Evolutionary conservation across 2,329 filamentous ascomycete species (phyloP).

Genomic region (Zymoseptoria brevis): DNA sequence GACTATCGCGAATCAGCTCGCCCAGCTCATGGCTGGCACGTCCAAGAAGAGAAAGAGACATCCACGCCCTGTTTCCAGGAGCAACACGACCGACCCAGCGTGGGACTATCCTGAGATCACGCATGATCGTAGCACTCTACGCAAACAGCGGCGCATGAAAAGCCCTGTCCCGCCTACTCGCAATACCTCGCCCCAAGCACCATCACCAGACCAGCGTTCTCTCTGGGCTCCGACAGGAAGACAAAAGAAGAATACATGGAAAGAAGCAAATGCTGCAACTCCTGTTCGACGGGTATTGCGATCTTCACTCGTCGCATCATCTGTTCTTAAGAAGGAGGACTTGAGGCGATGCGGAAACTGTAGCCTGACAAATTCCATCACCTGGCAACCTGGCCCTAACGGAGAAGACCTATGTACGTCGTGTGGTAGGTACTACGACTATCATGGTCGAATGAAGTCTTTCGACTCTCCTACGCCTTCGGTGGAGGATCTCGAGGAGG

Average conservation of each 20-base stretch:
- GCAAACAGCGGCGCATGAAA: constrained; percentile 9
- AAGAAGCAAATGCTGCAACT: not conserved
- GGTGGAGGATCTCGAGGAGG: constrained; percentile 1
- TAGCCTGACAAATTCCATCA: constrained; percentile 15
- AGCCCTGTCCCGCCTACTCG: constrained; percentile 4
- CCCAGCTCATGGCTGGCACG: constrained; percentile 21
- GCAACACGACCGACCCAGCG: constrained; percentile 14
- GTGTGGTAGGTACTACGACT: constrained; percentile 25
- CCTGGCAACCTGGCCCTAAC: constrained; percentile 23
- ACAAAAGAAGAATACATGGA: not conserved
- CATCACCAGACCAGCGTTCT: constrained; percentile 11
- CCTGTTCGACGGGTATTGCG: not conserved
- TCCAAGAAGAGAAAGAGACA: constrained; percentile 11
- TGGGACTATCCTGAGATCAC: constrained; percentile 24
- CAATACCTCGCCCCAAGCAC: constrained; percentile 7
- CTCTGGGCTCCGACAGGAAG: constrained; percentile 14
- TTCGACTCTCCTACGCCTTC: constrained; percentile 17
- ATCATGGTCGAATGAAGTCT: constrained; percentile 23
- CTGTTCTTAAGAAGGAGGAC: constrained; percentile 1
- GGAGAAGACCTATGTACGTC: constrained; percentile 24
- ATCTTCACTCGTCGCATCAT: not conserved
- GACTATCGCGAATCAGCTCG: constrained; percentile 30
- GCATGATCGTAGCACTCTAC: constrained; percentile 3
- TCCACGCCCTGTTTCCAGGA: constrained; percentile 3
- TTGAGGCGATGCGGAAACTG: constrained; percentile 24